Base-by-base conservation (phyloP, 306 rosid species). In the Castanopsis chinensis region DNA sequence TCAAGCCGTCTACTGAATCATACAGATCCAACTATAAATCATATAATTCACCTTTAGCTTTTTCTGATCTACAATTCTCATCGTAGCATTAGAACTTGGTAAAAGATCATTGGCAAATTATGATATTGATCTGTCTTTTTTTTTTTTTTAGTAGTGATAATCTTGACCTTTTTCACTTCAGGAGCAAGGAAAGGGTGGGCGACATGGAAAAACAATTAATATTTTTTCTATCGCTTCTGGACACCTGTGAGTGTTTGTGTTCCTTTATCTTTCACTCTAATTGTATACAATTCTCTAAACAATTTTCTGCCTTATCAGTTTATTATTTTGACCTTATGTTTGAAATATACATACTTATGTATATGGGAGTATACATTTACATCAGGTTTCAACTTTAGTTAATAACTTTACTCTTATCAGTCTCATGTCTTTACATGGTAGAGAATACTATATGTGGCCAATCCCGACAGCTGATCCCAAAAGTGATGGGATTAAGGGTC, bases 171-270 rank as follows among this genome's bases (percentile, higher is more conserved):
- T 80, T 53, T 65, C 45, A 75, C 37, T 57, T 63, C 61, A 95
- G 99, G 96, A 87, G 81, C 83, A 85, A 64, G 87, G 85, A 71
- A 88, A 49, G 82, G 91, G 85, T 69, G 87, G 93, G 76, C 93
- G 98, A 17, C 89, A 41, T 74, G 99, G 99, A 65, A 93, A 88
- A 86, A 88, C 94, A 19, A 96, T 96, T 79, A 93, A 93, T 81
- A 93, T 93, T 25, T 96, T 96, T 77, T 96, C 99, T 78, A 91
- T 96, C 76, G 99, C 99, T 77, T 96, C 99, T 61, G 98, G 99
- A 68, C 99, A 96, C 87, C 84, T 96, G 99, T 96, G 87, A 93
- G 99, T 84, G 27, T 74, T 41, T 80, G 60, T 78, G 78, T 84
- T 77, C 53, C 75, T 70, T 78, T 73, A 45, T 75, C 65, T 52